Base-by-base conservation (phyloP, 2,329 filamentous ascomycete species). In the Aspergillus sergii region DNA sequence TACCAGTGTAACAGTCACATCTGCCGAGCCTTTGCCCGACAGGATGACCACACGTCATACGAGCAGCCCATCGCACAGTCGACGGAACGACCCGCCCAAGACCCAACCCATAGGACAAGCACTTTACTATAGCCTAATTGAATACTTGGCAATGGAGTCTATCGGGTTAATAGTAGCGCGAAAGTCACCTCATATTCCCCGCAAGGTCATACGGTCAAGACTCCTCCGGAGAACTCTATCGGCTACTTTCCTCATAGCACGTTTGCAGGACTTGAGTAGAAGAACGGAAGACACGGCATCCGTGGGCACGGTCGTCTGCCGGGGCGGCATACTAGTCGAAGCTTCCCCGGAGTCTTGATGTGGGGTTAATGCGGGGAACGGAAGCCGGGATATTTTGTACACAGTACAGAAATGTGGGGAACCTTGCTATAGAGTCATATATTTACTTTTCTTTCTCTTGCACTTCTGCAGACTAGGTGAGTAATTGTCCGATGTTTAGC, bases 341-440 rank as follows among this genome's bases (percentile, higher is more conserved):
- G 30, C 51, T 54, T 54, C 51, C n/a, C 51, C 51, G 14, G 51
- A 36, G 14, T 36, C 30, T 3, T 26, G 12, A 54, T 54, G 51
- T 54, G 51, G 51, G 51, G 51, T 54, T 54, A 54, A 54, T 54
- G 51, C 51, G 51, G 51, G 51, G 51, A 23, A 36, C n/a, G 8
- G 10, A 9, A 23, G n/a, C 32, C 28, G 19, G 14, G n/a, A 16
- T 34, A 36, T 34, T 1, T 34, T 34, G 11, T 12, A 34, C 32
- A 6, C n/a, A 19, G 32, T 14, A 54, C 30, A 5, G 4, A 4
- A 11, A n/a, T 54, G 51, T 36, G 51, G 51, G 19, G 51, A 36
- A 34, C 30, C 28, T 36, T 34, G 19, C n/a, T 23, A 54, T 23
- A 6, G 7, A 54, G 30, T 54, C 32, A n/a, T 21, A 1, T 11